A percentile compares a stretch with the other conserved stretches of the same genome.
phyloP scores from a whole-genome alignment of 176 grass and related monocot species.

The Triticum monococcum region DNA sequence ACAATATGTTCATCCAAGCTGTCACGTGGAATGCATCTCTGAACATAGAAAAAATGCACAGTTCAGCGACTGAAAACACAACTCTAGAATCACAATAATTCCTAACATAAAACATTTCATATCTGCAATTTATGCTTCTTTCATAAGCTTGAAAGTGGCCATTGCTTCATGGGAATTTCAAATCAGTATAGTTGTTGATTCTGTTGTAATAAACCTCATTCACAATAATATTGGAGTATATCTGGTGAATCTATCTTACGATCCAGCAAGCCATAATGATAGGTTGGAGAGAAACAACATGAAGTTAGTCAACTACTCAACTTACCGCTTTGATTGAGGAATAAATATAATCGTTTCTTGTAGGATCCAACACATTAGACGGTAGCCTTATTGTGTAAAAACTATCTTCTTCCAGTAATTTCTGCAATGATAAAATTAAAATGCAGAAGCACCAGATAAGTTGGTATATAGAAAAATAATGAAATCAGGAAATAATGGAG shows the following conservation, averaged over 20 bases:
- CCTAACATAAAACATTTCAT: not conserved
- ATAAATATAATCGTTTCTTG: constrained; percentile 62
- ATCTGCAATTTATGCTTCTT: not conserved
- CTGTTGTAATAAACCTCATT: not conserved
- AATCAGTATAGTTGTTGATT: not conserved
- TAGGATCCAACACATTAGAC: constrained; percentile 81
- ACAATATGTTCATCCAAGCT: constrained; percentile 92
- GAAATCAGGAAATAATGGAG: not conserved
- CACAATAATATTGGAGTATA: not conserved
- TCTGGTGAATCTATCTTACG: not conserved
- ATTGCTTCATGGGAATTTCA: constrained; percentile 3
- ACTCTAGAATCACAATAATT: constrained; percentile 8
- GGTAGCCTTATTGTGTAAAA: constrained; percentile 84
- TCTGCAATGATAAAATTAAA: constrained; percentile 43
- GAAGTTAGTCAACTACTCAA: constrained; percentile 38
- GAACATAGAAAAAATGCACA: constrained; percentile 38
- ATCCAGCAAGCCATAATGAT: not conserved
- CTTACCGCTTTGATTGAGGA: constrained; percentile 96
- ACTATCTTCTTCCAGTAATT: constrained; percentile 74
- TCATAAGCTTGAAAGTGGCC: not conserved
- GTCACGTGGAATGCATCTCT: constrained; percentile 92
- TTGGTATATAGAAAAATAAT: not conserved
- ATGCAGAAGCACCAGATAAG: constrained; percentile 24
- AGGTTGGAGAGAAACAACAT: not conserved
- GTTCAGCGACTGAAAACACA: constrained; percentile 26